Base-by-base conservation (phyloP, 2,329 filamentous ascomycete species). In the Pyrenochaeta sp. region DNA sequence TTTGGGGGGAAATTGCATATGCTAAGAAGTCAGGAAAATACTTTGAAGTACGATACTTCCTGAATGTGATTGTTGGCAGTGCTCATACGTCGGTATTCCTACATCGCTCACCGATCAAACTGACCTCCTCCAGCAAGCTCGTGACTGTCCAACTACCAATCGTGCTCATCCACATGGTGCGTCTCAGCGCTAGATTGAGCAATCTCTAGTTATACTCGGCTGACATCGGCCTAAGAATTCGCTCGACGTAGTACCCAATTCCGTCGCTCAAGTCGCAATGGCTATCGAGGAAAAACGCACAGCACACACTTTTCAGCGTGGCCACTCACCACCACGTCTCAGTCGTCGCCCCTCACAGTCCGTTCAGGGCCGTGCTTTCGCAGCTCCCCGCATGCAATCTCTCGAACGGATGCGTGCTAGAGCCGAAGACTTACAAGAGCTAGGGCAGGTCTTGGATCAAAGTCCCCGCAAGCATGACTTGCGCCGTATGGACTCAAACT, bases 31-130 rank as follows among this genome's bases (percentile, higher is more conserved):
- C 5, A 78, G 81, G 83, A 22, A 83, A 85, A 68, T 85, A 81
- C 66, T 85, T 86, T 55, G 84, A 85, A 72, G 82, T 86, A 15
- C 79, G 83, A 22, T 85, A 83, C 65, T 85, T 86, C 55, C 72
- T 86, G 24, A 85, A 84, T 55, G 75, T 85, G 19, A 75, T 81
- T 22, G 77, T 81, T n/a, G 74, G 77, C 44, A 76, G 78, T 25
- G 73, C 79, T 13, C 80, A 80, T 62, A 79, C 77, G 78, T 80
- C 37, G 54, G 74, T 72, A 13, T 27, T n/a, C 22, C 7, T 12
- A 5, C 25, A 15, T 3, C 25, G 5, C 19, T 48, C 25, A 36
- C 30, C 10, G 25, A 50, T 49, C 25, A 47, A 45, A 43, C 69
- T 76, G 48, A 74, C 42, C n/a, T 32, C 15, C 19, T 45, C 3